Evolutionary conservation across 495 filamentous ascomycete genomes (phyloP).

Genomic region (Daldinia concentrica): DNA sequence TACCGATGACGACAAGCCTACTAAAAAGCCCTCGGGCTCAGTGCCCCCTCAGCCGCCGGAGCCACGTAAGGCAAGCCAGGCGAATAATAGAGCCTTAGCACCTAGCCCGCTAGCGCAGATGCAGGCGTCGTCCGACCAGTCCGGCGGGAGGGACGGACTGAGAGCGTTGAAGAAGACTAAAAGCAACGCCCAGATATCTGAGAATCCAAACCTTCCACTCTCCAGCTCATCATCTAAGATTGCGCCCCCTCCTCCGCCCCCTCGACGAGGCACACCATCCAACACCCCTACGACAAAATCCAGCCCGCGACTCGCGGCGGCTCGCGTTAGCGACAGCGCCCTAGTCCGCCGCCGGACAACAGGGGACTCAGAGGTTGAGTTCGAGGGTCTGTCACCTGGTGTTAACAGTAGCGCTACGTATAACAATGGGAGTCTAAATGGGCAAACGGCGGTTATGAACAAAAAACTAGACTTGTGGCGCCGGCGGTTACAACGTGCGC

Average conservation of each 20-base stretch:
- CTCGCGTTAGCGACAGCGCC: neutral
- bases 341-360: constrained; percentile 38
- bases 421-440: constrained; percentile 23
- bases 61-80: constrained; percentile 37
- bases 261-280: constrained; percentile 54
- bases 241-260: constrained; percentile 48
- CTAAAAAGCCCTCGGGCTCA: constrained; percentile 29
- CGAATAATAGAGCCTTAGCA: constrained; percentile 3
- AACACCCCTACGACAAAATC: constrained; percentile 19
- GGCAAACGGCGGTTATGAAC: constrained; percentile 54
- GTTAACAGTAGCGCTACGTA: constrained; percentile 17
- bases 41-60: constrained; percentile 41
- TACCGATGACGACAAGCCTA: constrained; percentile 19
- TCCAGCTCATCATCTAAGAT: constrained; percentile 14
- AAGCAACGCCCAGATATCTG: constrained; percentile 4
- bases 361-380: constrained; percentile 45
- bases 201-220: neutral
- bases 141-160: constrained; percentile 43
- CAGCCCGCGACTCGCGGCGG: constrained; percentile 31
- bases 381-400: constrained; percentile 37
- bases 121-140: constrained; percentile 46
- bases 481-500: constrained; percentile 78
- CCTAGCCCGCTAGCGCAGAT: constrained; percentile 49
- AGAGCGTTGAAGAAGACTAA: constrained; percentile 35
- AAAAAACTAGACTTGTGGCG: constrained; percentile 89